Base-by-base conservation (phyloP, 2,329 filamentous ascomycete genomes). In the Gliomastix tumulicola region DNA sequence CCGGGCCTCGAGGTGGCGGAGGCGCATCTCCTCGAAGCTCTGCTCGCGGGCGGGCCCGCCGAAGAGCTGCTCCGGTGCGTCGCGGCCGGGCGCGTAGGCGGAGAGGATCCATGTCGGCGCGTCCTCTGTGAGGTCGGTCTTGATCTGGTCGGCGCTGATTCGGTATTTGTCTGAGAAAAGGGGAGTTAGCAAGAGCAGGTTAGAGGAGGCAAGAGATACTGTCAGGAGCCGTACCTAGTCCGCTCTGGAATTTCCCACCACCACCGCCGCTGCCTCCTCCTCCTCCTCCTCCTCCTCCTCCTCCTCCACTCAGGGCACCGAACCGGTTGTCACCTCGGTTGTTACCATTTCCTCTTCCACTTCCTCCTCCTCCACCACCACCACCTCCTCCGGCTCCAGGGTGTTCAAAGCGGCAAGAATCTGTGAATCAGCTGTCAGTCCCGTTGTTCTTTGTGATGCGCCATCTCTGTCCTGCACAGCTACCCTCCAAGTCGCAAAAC, bases 71-170 rank as follows among this genome's bases (percentile, higher is more conserved):
- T 78, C 77, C 0, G 89, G 89, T 2, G 84, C 78, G 48, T 88
- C 76, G 49, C 68, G 73, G 5, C 83, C 84, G 0, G 89, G 88
- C 0, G 81, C 86, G 57, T 95, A 97, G 17, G 83, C 74, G 2
- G 89, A 95, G 18, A 96, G 72, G 5, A 92, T 82, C 84, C 89
- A 97, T 68, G 76, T 64, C 15, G 90, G 90, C 8, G 74, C 72
- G 41, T 92, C 86, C 17, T 70, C 68, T 1, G 70, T 75, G 32
- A 94, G 67, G 52, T 94, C 88, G 36, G 63, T 61, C 41, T 71
- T 70, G 47, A 94, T 82, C 3, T 61, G 63, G 0, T 76, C 74
- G 30, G 62, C 60, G n/a, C 63, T 74, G 28, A 88, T 58, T 31
- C 60, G 68, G 53, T 77, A 76, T 5, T 65, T 60, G 8, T 54